Evolutionary conservation across 1,139 yeast genomes (phyloP), one percentile per base, ranked within the genome.

Genomic region (Sugiyamaella novakii): DNA sequence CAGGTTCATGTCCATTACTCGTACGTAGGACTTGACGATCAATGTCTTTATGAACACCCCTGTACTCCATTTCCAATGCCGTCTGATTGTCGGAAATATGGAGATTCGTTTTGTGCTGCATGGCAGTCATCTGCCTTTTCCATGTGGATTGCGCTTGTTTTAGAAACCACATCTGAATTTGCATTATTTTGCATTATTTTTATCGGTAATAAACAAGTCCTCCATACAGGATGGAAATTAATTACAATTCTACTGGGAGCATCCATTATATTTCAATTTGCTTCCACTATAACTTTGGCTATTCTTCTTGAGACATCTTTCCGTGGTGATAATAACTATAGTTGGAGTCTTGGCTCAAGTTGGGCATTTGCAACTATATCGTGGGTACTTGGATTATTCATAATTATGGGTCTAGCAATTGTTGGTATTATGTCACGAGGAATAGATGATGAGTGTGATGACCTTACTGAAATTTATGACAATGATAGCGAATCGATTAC

Each of bases 111-210:
- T 43, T 58, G 61, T 42, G 55, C 52, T 1, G 47, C 51, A 4
- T 58, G 63, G 63, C 50, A 55, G 33, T 55, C 58, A 3, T 51
- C 58, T 12, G 54, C 56, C 21, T 60, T 60, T 43, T 49, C 57
- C 28, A 54, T 60, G 57, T 57, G 58, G 59, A 39, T 54, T 18
- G 44, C 59, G 11, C 28, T 56, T n/a, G 59, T 58, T 5, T 49
- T 60, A 38, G 59, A 60, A 39, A 51, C 59, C 18, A 54, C 58
- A n/a, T 54, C 47, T 22, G 47, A 55, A 24, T 54, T 50, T 27
- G 52, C 56, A 11, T 31, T 53, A 30, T 28, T 42, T 8, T 14
- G 24, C 19, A 42, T 31, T 18, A 18, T 42, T 15, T 5, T 31
- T 18, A 42, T 47, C 22, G 56, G 51, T 19, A 54, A 47, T 28